Conservation (phyloP, 768 basidiomycete genomes). For the Tubosaeta sp. region DNA sequence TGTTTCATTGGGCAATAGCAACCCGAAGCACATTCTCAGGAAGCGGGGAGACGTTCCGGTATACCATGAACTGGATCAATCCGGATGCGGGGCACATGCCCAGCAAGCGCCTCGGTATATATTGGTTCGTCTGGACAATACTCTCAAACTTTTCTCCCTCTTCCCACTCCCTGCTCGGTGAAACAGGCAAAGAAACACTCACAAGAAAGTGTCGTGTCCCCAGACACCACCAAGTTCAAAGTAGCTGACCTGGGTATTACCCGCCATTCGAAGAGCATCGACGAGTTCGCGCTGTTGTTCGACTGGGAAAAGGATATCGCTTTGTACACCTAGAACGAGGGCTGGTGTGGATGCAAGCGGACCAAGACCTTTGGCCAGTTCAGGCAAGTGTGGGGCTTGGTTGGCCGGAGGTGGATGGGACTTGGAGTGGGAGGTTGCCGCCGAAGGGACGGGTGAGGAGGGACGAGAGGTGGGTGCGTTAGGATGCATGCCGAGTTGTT, state of each 20-base stretch:
- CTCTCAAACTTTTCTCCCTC: neutral
- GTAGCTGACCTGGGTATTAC: slow-evolving; percentile 86
- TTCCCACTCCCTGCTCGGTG: neutral
- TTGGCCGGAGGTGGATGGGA: slow-evolving; percentile 70
- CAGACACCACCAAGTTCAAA: slow-evolving; percentile 99
- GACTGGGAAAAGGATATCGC: slow-evolving; percentile 93
- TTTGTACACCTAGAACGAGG: slow-evolving; percentile 91
- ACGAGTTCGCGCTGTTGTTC: slow-evolving; percentile 96
- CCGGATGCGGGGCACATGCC: neutral
- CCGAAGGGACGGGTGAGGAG: slow-evolving; percentile 13
- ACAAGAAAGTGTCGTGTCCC: slow-evolving; percentile 98
- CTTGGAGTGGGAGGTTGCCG: slow-evolving; percentile 53
- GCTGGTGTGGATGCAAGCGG: slow-evolving; percentile 75
- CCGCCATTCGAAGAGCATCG: slow-evolving; percentile 86
- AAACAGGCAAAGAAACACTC: slow-evolving; percentile 31
- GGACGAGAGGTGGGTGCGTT: slow-evolving; percentile 16
- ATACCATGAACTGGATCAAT: slow-evolving; percentile 4
- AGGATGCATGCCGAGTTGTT: slow-evolving; percentile 54
- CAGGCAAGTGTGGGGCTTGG: slow-evolving; percentile 69
- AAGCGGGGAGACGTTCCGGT: neutral
- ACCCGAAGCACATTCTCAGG: too few species aligned
- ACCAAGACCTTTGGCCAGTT: slow-evolving; percentile 72
- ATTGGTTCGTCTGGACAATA: neutral
- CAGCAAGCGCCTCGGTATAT: slow-evolving; percentile 5
- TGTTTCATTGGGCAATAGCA: neutral